Percentiles rank a stretch among this genome's conserved stretches.
phyloP scores from a whole-genome alignment of 2,329 filamentous ascomycete genomes.

The Pseudogymnoascus sp. region DNA sequence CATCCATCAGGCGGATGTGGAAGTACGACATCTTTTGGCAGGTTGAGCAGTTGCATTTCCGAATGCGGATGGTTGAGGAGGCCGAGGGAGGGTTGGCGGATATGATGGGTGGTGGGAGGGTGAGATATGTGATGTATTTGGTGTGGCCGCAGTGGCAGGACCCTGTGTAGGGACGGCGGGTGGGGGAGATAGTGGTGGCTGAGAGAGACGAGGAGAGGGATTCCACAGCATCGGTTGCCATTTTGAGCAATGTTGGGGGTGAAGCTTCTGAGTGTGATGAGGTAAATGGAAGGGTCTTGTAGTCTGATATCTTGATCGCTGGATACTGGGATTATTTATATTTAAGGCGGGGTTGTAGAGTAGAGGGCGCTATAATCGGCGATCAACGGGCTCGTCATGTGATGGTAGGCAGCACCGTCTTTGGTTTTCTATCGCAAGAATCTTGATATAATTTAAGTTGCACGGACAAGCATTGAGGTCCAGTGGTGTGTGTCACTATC shows the following conservation, averaged over 20 bases:
- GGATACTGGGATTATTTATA: background rate
- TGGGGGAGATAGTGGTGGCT: constrained; percentile 9
- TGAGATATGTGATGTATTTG: constrained; percentile 37
- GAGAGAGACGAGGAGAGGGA: background rate
- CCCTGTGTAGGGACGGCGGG: constrained; percentile 28
- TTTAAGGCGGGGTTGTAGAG: background rate
- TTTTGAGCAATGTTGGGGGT: background rate
- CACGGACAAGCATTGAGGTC: background rate
- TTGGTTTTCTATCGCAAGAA: background rate
- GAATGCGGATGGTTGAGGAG: constrained; percentile 23
- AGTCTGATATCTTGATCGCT: background rate
- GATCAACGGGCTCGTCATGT: background rate
- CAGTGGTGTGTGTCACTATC: background rate
- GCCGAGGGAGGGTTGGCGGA: constrained; percentile 24
- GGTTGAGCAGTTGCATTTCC: constrained; percentile 41
- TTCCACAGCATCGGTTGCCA: background rate
- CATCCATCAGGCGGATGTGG: constrained; percentile 35
- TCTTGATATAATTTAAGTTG: background rate
- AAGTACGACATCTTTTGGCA: constrained; percentile 43
- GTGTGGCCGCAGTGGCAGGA: constrained; percentile 42
- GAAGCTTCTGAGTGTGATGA: no score
- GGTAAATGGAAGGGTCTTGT: background rate
- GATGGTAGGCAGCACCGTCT: background rate
- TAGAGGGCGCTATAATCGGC: background rate
- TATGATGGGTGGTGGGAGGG: constrained; percentile 31